phyloP scores from a whole-genome alignment of 345 rosid species.

The Aquilaria sinensis region DNA sequence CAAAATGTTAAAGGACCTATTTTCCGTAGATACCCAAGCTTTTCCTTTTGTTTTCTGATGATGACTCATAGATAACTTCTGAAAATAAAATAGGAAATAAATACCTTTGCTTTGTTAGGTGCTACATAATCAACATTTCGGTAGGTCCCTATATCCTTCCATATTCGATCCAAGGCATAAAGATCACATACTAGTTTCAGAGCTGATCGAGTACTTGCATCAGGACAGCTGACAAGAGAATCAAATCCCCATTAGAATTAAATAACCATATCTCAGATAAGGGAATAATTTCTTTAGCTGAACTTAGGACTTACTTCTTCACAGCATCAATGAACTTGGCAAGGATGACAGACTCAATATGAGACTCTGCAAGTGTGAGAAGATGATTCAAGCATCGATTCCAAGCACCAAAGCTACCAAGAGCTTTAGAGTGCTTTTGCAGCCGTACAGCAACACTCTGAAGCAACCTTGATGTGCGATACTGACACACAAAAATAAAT shows the following conservation, averaged over 20 bases:
- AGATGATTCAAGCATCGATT: conserved; percentile 99
- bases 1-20: background rate
- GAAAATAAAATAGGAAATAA: background rate
- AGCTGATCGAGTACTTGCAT: conserved; percentile 58
- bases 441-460: conserved; percentile 84
- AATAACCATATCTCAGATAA: background rate
- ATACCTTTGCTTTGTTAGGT: conserved; percentile 99
- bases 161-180: conserved; percentile 88
- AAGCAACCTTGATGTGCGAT: conserved; percentile 90
- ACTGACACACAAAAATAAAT: conserved; percentile 36
- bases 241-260: conserved; percentile 10
- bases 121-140: conserved; percentile 92
- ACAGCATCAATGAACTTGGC: conserved; percentile 88
- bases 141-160: conserved; percentile 96
- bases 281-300: background rate
- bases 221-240: conserved; percentile 54
- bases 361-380: conserved; percentile 94
- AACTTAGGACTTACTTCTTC: conserved; percentile 46
- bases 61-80: background rate
- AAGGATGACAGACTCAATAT: conserved; percentile 88
- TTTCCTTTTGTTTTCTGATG: background rate
- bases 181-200: conserved; percentile 92
- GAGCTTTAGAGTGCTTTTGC: conserved; percentile 68
- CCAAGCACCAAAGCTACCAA: conserved; percentile 97
- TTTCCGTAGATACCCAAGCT: background rate